Percentiles rank a stretch among this genome's conserved stretches.
These are phyloP conservation scores for Candida namnaoensis DNA, from an alignment of 805 yeast species.

Conservation along the genomic window DNA sequence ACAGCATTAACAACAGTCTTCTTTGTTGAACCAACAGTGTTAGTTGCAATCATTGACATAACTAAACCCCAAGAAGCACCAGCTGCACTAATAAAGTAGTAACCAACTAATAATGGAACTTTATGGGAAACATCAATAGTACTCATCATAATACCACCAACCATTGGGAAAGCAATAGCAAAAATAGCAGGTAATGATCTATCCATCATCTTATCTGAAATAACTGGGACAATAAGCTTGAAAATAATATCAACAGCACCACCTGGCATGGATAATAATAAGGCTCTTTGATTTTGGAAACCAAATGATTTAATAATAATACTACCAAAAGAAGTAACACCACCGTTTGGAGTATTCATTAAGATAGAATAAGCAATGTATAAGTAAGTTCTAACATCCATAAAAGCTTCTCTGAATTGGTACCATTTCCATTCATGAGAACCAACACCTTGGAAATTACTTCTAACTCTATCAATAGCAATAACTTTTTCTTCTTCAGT, in stretches of 20 bases:
- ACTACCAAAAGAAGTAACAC: conserved; percentile 41
- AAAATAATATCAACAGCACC: conserved; percentile 26
- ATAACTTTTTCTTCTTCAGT: conserved; percentile 22
- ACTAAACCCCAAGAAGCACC: conserved; percentile 15
- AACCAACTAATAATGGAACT: conserved; percentile 1
- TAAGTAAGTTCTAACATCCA: conserved; percentile 40
- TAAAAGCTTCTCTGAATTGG: conserved; percentile 6
- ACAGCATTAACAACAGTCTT: conserved; percentile 48
- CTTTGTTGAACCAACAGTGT: conserved; percentile 65
- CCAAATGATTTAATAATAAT: conserved; percentile 45
- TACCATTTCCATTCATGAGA: conserved; percentile 1
- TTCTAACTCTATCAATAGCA: conserved; percentile 12
- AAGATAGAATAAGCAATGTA: conserved; percentile 27
- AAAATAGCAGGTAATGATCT: background rate
- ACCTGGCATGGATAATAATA: conserved; percentile 35
- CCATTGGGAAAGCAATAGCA: background rate
- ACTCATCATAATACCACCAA: background rate
- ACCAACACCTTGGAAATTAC: conserved; percentile 2
- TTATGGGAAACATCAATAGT: background rate
- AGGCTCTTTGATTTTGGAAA: conserved; percentile 27
- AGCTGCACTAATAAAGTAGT: conserved; percentile 2
- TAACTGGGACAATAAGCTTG: conserved; percentile 6
- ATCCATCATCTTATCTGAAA: background rate
- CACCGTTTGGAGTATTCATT: conserved; percentile 37
- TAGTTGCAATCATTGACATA: conserved; percentile 23